Percentiles rank a stretch among this genome's conserved stretches.
These are phyloP conservation scores for Coniochaeta sp. DNA, from an alignment of 2,329 filamentous ascomycete species.

Conservation along the genomic window DNA sequence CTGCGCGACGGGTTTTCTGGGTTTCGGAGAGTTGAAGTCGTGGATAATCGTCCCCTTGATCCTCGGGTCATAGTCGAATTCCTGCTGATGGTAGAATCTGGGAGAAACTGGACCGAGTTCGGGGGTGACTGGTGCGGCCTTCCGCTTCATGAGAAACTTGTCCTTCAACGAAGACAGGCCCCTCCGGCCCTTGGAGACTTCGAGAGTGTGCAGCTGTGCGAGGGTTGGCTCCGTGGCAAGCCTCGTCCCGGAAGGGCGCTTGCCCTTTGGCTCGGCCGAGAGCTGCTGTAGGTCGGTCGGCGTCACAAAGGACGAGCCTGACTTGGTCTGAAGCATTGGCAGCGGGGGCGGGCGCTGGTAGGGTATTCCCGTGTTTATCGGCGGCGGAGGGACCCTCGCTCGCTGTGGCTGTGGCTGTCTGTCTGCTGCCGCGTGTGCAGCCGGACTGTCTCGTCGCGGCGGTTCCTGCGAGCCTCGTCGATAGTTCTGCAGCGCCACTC, in stretches of 20 bases:
- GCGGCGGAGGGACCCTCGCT: slow-evolving; percentile 25
- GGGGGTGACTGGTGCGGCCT: slow-evolving; percentile 40
- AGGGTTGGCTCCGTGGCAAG: slow-evolving; percentile 27
- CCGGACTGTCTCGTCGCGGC: slow-evolving; percentile 10
- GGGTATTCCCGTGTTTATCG: slow-evolving; percentile 23
- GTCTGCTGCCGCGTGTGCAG: slow-evolving; percentile 8
- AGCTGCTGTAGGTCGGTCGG: slow-evolving; percentile 41
- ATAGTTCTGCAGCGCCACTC: slow-evolving; percentile 44
- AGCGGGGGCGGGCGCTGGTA: slow-evolving; percentile 19
- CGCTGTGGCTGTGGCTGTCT: slow-evolving; percentile 16
- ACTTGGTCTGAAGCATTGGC: slow-evolving; percentile 20
- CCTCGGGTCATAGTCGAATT: slow-evolving; percentile 51
- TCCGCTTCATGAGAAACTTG: slow-evolving; percentile 51
- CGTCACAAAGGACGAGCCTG: slow-evolving; percentile 36
- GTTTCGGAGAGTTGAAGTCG: slow-evolving; percentile 57
- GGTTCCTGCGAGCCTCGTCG: slow-evolving; percentile 26
- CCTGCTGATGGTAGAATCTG: slow-evolving; percentile 27
- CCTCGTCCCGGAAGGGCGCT: slow-evolving; percentile 34
- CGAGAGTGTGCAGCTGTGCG: slow-evolving; percentile 17
- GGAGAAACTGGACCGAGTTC: slow-evolving; percentile 35
- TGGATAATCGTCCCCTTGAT: slow-evolving; percentile 59
- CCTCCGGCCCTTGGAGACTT: slow-evolving; percentile 42
- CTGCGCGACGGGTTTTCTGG: slow-evolving; percentile 29
- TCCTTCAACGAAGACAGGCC: slow-evolving; percentile 52
- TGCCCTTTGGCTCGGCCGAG: slow-evolving; percentile 23